Percentiles rank a stretch among this genome's conserved stretches.
Evolutionary conservation across 768 basidiomycete genomes (phyloP).

Genomic region (Boletus pseudo-olivaceus): DNA sequence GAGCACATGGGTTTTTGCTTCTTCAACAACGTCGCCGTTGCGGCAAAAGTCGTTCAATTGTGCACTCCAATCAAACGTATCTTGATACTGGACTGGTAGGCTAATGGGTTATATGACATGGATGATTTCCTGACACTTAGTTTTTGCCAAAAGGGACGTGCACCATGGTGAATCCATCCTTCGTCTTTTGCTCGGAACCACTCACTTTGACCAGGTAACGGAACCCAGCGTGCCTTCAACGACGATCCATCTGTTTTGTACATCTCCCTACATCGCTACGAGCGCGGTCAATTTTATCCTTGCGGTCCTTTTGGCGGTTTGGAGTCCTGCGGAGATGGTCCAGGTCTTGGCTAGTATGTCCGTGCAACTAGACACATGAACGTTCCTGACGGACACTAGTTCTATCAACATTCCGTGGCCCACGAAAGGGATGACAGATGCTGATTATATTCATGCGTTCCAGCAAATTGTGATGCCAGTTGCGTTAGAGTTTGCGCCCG

Average conservation of each 20-base stretch:
- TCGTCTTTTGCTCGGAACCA: not conserved
- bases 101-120: constrained; percentile 6
- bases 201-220: constrained; percentile 66
- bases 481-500: constrained; percentile 93
- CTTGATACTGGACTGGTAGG: constrained; percentile 93
- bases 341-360: constrained; percentile 82
- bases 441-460: constrained; percentile 96
- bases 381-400: constrained; percentile 38
- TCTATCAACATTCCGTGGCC: constrained; percentile 98
- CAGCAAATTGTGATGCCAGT: constrained; percentile 96
- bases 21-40: constrained; percentile 97
- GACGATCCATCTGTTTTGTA: constrained; percentile 91
- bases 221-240: constrained; percentile 94
- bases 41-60: constrained; percentile 76
- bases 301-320: constrained; percentile 86
- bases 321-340: constrained; percentile 80
- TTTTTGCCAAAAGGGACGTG: constrained; percentile 69
- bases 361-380: constrained; percentile 1
- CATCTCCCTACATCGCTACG: constrained; percentile 93
- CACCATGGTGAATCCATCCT: constrained; percentile 69
- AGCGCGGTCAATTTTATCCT: constrained; percentile 89
- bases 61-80: constrained; percentile 70
- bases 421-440: constrained; percentile 80
- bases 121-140: constrained; percentile 3
- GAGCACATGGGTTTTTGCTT: constrained; percentile 99